phyloP scores from a whole-genome alignment of 2,329 filamentous ascomycete species.

The Fusarium austroafricanum region DNA sequence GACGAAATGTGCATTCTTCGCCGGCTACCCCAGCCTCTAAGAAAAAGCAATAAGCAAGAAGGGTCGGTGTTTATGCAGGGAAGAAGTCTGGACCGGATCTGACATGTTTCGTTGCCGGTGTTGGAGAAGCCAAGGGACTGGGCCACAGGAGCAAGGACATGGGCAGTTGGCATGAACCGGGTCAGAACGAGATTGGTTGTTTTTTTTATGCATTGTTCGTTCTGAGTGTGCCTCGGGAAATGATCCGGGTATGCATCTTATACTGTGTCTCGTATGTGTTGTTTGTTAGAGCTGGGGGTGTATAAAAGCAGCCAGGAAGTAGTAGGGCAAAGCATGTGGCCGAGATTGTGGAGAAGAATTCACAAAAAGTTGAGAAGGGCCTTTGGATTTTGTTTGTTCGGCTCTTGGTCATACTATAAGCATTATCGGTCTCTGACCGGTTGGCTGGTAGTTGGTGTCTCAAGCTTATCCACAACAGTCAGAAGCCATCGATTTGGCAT shows the following conservation, averaged over 20 bases:
- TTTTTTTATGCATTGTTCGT: background rate
- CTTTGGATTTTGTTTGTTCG: too few relatives aligned
- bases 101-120: constrained; percentile 21
- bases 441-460: too few relatives aligned
- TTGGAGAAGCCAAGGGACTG: background rate
- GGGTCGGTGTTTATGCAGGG: background rate
- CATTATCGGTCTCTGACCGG: too few relatives aligned
- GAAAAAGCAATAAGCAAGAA: background rate
- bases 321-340: background rate
- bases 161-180: background rate
- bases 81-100: constrained; percentile 13
- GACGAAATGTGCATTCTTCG: background rate
- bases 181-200: constrained; percentile 12
- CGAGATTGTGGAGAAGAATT: too few relatives aligned
- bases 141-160: background rate
- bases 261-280: background rate
- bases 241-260: constrained; percentile 9
- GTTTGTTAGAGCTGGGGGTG: background rate
- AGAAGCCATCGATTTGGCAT: too few relatives aligned
- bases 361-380: too few relatives aligned
- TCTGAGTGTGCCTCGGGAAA: constrained; percentile 23
- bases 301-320: background rate
- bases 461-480: too few relatives aligned
- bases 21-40: background rate
- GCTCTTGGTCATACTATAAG: too few relatives aligned